A percentile compares a stretch with the other conserved stretches of the same genome.
These are phyloP conservation scores for Hymenoscyphus albidus DNA, from an alignment of 2,329 filamentous ascomycete species.

Conservation along the genomic window DNA sequence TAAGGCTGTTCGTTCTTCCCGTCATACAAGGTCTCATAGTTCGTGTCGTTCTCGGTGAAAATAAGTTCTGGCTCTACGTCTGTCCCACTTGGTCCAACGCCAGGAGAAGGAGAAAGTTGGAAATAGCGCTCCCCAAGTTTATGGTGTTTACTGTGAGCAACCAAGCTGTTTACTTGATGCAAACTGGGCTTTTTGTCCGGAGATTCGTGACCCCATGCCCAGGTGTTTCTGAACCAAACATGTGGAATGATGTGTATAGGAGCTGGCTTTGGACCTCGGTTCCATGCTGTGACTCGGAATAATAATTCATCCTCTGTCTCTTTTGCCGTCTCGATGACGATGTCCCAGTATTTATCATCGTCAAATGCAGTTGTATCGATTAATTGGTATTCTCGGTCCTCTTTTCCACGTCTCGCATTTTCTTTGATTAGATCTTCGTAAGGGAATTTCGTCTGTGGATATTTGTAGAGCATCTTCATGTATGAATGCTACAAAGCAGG, in stretches of 20 bases:
- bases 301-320: conserved; percentile 88
- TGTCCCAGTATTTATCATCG: conserved; percentile 92
- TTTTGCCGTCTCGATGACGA: conserved; percentile 94
- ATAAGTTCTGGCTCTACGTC: conserved; percentile 82
- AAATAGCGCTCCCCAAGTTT: conserved; percentile 80
- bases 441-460: conserved; percentile 86
- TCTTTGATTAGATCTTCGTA: conserved; percentile 85
- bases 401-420: conserved; percentile 71
- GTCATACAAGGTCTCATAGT: conserved; percentile 71
- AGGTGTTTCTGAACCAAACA: conserved; percentile 96
- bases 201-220: conserved; percentile 85
- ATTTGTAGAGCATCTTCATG: conserved; percentile 99
- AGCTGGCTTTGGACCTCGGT: conserved; percentile 84
- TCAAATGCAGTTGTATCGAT: conserved; percentile 85
- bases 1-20: conserved; percentile 76
- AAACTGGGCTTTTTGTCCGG: conserved; percentile 78
- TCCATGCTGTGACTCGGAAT: conserved; percentile 95
- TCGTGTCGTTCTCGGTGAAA: conserved; percentile 96
- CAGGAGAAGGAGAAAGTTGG: conserved; percentile 84
- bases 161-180: conserved; percentile 58
- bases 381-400: conserved; percentile 87
- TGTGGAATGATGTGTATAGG: conserved; percentile 92
- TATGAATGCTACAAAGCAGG: conserved; percentile 71
- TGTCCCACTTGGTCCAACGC: conserved; percentile 70
- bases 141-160: conserved; percentile 73